These are phyloP conservation scores for Phialophora verrucosa DNA, from an alignment of 2,329 filamentous ascomycete genomes.

Conservation along the genomic window DNA sequence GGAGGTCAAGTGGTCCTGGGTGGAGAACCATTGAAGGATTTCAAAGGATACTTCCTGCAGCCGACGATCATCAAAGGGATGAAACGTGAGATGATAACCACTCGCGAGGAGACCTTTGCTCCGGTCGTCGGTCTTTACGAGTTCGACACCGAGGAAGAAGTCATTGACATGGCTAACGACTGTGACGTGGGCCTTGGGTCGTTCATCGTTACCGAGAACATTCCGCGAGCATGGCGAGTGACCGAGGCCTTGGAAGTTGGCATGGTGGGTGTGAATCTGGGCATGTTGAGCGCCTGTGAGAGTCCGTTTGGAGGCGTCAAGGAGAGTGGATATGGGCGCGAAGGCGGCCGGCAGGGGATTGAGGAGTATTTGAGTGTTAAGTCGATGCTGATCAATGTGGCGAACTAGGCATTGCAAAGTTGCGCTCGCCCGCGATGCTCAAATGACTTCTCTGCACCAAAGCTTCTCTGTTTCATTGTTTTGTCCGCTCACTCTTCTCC, in stretches of 20 bases:
- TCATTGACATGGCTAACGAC: conserved; percentile 62
- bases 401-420: conserved; percentile 23
- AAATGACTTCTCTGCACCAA: not conserved
- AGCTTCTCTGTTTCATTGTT: conserved; percentile 2
- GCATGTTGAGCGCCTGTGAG: conserved; percentile 34
- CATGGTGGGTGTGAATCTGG: conserved; percentile 73
- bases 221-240: conserved; percentile 64
- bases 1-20: conserved; percentile 42
- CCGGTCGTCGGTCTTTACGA: conserved; percentile 43
- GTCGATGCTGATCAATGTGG: conserved; percentile 39
- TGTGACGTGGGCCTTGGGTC: conserved; percentile 61
- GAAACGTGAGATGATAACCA: conserved; percentile 43
- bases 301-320: conserved; percentile 41
- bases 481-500: conserved; percentile 8
- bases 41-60: conserved; percentile 49
- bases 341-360: conserved; percentile 58
- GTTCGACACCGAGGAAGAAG: conserved; percentile 63
- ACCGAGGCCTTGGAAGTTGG: conserved; percentile 78
- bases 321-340: conserved; percentile 56
- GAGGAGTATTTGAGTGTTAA: conserved; percentile 41
- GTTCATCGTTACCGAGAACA: conserved; percentile 60
- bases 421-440: not conserved
- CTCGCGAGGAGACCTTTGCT: conserved; percentile 67
- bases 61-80: conserved; percentile 41
- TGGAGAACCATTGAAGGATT: conserved; percentile 34